A percentile compares a stretch with the other conserved stretches of the same genome.
These are phyloP conservation scores for Wickerhamomyces canadensis DNA, from an alignment of 805 yeast species.

Conservation along the genomic window DNA sequence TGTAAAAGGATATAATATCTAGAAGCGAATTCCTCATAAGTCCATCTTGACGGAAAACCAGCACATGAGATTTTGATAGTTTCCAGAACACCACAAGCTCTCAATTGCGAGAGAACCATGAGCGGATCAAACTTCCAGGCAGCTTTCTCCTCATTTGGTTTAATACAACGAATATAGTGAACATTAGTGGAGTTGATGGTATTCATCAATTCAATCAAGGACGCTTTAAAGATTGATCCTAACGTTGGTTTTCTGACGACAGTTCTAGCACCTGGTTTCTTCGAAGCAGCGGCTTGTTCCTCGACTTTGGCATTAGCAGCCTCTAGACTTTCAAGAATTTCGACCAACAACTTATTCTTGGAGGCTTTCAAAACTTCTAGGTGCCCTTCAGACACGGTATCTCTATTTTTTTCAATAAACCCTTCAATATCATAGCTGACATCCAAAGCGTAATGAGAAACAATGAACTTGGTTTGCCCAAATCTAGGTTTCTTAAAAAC, in stretches of 20 bases:
- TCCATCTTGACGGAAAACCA: constrained; percentile 96
- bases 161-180: constrained; percentile 95
- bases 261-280: constrained; percentile 34
- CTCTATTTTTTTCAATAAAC: constrained; percentile 94
- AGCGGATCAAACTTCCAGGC: constrained; percentile 96
- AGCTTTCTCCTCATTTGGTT: constrained; percentile 88
- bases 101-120: constrained; percentile 89
- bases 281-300: constrained; percentile 27
- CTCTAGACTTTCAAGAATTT: constrained; percentile 62
- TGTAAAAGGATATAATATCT: constrained; percentile 81
- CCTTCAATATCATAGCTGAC: constrained; percentile 91
- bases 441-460: constrained; percentile 91
- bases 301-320: constrained; percentile 34
- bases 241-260: constrained; percentile 81
- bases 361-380: constrained; percentile 75
- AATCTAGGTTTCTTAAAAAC: constrained; percentile 91
- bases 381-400: constrained; percentile 95
- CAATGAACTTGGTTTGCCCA: constrained; percentile 86
- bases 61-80: constrained; percentile 96
- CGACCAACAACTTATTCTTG: constrained; percentile 57
- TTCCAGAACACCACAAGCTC: constrained; percentile 98
- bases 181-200: constrained; percentile 94
- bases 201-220: constrained; percentile 86
- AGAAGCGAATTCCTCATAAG: constrained; percentile 87
- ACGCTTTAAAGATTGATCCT: constrained; percentile 90